Conservation (phyloP, 148 eudicot genomes). For the Salicornia ramosissima region DNA sequence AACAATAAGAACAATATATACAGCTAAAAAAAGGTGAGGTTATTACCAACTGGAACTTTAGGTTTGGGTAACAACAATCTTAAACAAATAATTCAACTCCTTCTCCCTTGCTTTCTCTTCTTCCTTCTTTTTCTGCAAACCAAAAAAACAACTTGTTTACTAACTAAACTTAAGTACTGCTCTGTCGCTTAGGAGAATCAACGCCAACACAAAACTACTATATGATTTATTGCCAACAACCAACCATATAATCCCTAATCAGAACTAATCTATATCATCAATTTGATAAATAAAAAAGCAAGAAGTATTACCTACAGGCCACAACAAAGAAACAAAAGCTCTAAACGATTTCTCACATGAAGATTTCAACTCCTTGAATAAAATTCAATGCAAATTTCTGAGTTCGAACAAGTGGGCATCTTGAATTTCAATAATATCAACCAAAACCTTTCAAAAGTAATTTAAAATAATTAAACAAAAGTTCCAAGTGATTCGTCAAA, state of each 20-base stretch:
- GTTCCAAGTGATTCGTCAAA: too few species aligned
- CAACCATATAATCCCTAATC: too few species aligned
- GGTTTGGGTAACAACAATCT: slow-evolving; percentile 88
- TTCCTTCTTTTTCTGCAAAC: slow-evolving; percentile 82
- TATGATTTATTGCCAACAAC: too few species aligned
- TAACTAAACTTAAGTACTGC: not conserved
- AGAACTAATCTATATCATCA: too few species aligned
- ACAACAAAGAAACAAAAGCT: not conserved
- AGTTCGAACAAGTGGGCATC: not conserved
- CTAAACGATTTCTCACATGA: too few species aligned
- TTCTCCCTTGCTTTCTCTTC: slow-evolving; percentile 79
- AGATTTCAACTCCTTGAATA: not conserved
- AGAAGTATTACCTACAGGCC: too few species aligned
- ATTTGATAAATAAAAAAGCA: too few species aligned
- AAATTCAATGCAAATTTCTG: not conserved
- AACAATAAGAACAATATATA: not conserved
- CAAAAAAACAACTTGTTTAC: slow-evolving; percentile 1
- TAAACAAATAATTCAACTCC: slow-evolving; percentile 78
- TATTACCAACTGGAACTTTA: slow-evolving; percentile 82
- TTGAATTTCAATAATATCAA: too few species aligned
- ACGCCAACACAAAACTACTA: too few species aligned
- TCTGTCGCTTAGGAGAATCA: too few species aligned
- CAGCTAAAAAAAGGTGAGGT: not conserved
- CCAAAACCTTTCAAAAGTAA: too few species aligned
- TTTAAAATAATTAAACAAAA: too few species aligned